phyloP scores from a whole-genome alignment of 176 grass and related monocot genomes.

The Ensete glaucum region DNA sequence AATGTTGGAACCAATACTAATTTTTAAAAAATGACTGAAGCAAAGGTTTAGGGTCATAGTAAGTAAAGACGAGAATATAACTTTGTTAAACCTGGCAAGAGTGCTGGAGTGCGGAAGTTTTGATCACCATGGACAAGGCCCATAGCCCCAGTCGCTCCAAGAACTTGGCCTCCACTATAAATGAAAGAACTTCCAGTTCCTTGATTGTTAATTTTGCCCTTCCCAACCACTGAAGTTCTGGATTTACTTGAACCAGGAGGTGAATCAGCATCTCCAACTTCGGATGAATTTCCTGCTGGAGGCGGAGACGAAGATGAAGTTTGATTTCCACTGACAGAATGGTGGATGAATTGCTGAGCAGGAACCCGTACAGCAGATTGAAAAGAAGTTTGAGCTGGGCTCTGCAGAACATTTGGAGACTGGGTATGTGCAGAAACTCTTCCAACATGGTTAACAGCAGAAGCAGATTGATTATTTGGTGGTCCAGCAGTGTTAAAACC shows the following conservation, averaged over 20 bases:
- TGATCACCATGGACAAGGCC: constrained; percentile 65
- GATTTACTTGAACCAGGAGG: constrained; percentile 43
- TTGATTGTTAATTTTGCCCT: constrained; percentile 36
- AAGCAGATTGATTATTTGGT: constrained; percentile 38
- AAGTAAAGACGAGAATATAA: neutral
- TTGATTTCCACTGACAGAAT: constrained; percentile 24
- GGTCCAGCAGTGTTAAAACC: constrained; percentile 28
- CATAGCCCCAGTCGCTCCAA: constrained; percentile 45
- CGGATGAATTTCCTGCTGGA: constrained; percentile 32
- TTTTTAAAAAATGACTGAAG: neutral
- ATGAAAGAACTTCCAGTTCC: constrained; percentile 53
- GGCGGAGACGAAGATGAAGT: constrained; percentile 34
- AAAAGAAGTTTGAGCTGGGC: constrained; percentile 37
- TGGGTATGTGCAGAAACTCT: constrained; percentile 46
- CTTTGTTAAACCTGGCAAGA: constrained; percentile 64
- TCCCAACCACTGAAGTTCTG: constrained; percentile 27
- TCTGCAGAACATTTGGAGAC: constrained; percentile 35
- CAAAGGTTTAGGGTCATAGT: neutral
- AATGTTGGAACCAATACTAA: neutral
- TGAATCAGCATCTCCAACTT: constrained; percentile 46
- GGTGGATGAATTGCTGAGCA: constrained; percentile 37
- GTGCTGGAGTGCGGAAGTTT: constrained; percentile 86
- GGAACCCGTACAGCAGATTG: constrained; percentile 33
- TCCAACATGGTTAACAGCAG: constrained; percentile 36
- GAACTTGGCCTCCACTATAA: constrained; percentile 63